Percentiles rank a stretch among this genome's conserved stretches.
Conservation (phyloP, 2,329 filamentous ascomycete genomes). For the Fusarium buharicum region DNA sequence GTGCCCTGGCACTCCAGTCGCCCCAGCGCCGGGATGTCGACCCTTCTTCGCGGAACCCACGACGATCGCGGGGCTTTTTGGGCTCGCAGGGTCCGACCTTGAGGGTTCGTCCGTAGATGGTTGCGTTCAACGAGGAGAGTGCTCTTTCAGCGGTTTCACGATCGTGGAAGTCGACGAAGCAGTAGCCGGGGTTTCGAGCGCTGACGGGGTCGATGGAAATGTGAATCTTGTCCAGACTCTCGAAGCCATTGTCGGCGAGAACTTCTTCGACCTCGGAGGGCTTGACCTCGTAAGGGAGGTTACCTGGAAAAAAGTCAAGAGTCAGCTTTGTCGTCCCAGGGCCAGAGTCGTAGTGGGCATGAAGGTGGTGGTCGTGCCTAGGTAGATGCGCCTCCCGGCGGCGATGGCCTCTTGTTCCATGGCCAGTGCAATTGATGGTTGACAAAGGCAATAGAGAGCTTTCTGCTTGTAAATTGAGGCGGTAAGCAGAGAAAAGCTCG, state of each 20-base stretch:
- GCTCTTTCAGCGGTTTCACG: constrained; percentile 63
- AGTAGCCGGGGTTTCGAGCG: constrained; percentile 77
- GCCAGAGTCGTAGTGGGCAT: background rate
- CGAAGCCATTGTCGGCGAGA: constrained; percentile 57
- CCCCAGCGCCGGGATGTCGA: constrained; percentile 55
- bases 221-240: constrained; percentile 65
- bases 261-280: constrained; percentile 70
- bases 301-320: constrained; percentile 44
- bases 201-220: constrained; percentile 76
- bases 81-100: constrained; percentile 73
- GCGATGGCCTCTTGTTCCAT: constrained; percentile 41
- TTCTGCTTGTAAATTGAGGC: background rate
- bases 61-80: constrained; percentile 51
- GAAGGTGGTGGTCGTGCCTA: constrained; percentile 49
- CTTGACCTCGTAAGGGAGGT: constrained; percentile 65
- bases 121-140: constrained; percentile 64
- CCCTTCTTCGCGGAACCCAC: constrained; percentile 22
- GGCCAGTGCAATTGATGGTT: background rate
- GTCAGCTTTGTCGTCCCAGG: constrained; percentile 5
- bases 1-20: constrained; percentile 51
- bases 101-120: constrained; percentile 67
- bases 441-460: background rate
- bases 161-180: constrained; percentile 74
- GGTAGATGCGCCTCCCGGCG: constrained; percentile 63
- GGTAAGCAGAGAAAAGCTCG: background rate